Evolutionary conservation across 2,329 filamentous ascomycete genomes (phyloP), one percentile per base, ranked within the genome.

Genomic region (Paraphoma chrysanthemicola): DNA sequence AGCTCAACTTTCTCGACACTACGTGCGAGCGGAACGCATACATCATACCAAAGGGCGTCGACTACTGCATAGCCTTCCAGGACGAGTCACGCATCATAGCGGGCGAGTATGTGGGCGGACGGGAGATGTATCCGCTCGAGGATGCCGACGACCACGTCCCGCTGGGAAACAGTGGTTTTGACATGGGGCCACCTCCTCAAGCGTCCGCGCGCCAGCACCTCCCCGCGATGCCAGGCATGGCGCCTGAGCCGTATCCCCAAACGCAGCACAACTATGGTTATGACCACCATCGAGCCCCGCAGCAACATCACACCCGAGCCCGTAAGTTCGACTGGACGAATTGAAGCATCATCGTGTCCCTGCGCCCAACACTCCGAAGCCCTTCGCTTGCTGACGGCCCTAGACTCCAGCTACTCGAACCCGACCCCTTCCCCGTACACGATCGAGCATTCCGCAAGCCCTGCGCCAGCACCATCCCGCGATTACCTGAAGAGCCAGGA

Each of bases 21-120:
- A 89, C 89, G 59, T 88, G 90, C 54, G 87, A 90, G 45, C 69
- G 80, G 82, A 48, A 91, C 89, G 50, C 88, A 87, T 10, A 84
- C 85, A 46, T 71, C 6, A 66, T 73, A 7, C 65, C 67, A 12
- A 66, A 68, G 44, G 64, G 60, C 36, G 57, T 83, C 1, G 89
- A 91, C 49, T 92, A 90, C 85, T 83, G 83, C 71, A 84, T 97
- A 12, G 83, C 86, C 50, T 97, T 98, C 66, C 85, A 90, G 68
- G 94, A 97, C 72, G 93, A 98, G 73, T 97, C 93, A 18, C 86
- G 93, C 30, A 85, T 90, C 45, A 96, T 97, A 74, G 94, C 94
- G 6, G 94, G 91, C 1, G 93, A 97, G 73, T 98, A 98, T 74
- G 83, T 86, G 51, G 93, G 92, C 4, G 94, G 94, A 0, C 79